Conservation (phyloP, 2,329 filamentous ascomycete genomes). For the Pestalotiopsis sp. region DNA sequence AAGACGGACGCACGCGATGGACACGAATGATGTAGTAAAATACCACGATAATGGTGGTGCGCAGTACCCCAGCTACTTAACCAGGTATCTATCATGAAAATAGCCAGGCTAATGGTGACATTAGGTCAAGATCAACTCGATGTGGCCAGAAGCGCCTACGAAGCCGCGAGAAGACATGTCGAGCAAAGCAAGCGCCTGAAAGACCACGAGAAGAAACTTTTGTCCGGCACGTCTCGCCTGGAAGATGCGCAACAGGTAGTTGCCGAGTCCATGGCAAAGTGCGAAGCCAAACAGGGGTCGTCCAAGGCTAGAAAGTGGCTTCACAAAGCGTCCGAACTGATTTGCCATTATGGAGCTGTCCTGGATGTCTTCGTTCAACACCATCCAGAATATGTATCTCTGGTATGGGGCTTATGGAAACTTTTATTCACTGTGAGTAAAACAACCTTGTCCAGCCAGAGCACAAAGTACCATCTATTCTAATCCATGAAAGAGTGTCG, state of each 20-base stretch:
- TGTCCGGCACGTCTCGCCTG: not conserved
- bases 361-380: constrained; percentile 13
- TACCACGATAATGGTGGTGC: no score
- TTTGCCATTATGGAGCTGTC: not conserved
- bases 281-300: not conserved
- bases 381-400: constrained; percentile 12
- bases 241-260: not conserved
- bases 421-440: constrained; percentile 12
- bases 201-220: not conserved
- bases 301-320: not conserved
- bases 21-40: not conserved
- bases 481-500: not conserved
- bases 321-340: not conserved
- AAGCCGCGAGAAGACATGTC: not conserved
- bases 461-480: not conserved
- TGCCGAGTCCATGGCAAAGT: not conserved
- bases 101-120: not conserved
- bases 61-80: no score
- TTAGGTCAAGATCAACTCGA: not conserved
- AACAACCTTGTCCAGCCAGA: not conserved
- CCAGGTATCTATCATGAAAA: no score
- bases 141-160: not conserved
- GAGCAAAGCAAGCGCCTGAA: not conserved
- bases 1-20: not conserved
- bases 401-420: constrained; percentile 14